These are phyloP conservation scores for Cytospora schulzeri DNA, from an alignment of 2,329 filamentous ascomycete genomes.

Conservation along the genomic window DNA sequence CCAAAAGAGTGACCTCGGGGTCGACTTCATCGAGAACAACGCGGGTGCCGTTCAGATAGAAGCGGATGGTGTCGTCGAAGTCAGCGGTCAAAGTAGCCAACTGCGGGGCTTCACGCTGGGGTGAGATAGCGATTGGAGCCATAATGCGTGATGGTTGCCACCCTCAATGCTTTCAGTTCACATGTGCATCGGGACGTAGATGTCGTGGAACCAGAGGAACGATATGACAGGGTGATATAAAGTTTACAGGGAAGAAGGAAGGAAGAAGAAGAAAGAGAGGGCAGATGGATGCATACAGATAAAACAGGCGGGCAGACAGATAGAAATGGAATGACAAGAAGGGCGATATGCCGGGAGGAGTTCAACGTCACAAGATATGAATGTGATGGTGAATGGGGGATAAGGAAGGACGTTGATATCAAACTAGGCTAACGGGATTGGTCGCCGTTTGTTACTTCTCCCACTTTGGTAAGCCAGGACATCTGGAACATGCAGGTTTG, in stretches of 20 bases:
- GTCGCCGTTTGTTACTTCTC: conserved; percentile 11
- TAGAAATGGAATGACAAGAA: background rate
- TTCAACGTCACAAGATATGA: conserved; percentile 12
- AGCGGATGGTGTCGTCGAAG: conserved; percentile 86
- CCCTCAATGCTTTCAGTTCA: conserved; percentile 2
- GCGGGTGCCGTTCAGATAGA: conserved; percentile 93
- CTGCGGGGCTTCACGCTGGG: conserved; percentile 43
- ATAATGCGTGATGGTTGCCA: conserved; percentile 39
- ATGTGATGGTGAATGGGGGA: too few relatives aligned
- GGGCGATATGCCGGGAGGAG: background rate
- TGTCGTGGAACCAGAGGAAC: conserved; percentile 1
- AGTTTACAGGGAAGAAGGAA: background rate
- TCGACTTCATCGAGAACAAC: conserved; percentile 85
- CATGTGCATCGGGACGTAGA: conserved; percentile 8
- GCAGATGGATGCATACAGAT: background rate
- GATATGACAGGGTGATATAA: background rate
- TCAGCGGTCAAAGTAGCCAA: conserved; percentile 64
- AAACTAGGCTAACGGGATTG: conserved; percentile 26
- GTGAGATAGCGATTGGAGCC: conserved; percentile 59
- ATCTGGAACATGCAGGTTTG: too few relatives aligned
- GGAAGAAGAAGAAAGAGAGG: too few relatives aligned
- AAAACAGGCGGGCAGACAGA: background rate
- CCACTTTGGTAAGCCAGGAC: conserved; percentile 4
- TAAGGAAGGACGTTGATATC: conserved; percentile 21
- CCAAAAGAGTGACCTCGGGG: conserved; percentile 87